phyloP scores from a whole-genome alignment of 176 grass and related monocot species.

The Bothriochloa decipiens region DNA sequence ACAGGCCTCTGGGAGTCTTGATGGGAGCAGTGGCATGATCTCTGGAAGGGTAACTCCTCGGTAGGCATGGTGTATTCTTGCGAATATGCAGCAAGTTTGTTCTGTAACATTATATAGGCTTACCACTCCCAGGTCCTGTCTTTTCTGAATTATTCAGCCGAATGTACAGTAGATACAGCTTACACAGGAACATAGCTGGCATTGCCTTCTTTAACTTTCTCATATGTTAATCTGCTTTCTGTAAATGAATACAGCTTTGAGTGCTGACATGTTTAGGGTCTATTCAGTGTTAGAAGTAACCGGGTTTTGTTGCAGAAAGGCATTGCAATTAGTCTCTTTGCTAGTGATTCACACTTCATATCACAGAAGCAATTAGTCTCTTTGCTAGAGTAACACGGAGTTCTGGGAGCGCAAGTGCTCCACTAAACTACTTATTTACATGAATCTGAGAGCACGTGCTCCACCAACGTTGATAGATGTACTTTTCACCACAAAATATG shows the following conservation, averaged over 20 bases:
- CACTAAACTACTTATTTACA: constrained; percentile 39
- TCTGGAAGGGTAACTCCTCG: constrained; percentile 40
- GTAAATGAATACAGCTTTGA: constrained; percentile 20
- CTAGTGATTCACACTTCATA: constrained; percentile 3
- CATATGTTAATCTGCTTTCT: background rate
- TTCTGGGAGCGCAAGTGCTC: background rate
- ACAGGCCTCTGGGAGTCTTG: constrained; percentile 38
- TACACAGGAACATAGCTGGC: background rate
- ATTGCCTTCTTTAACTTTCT: background rate
- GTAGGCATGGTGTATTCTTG: constrained; percentile 27
- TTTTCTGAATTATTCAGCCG: background rate
- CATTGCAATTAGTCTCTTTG: background rate
- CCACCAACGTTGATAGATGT: background rate
- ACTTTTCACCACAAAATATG: background rate
- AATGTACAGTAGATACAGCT: constrained; percentile 9
- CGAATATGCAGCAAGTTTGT: constrained; percentile 17
- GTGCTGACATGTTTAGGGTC: background rate
- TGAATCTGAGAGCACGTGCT: background rate
- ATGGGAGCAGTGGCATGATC: constrained; percentile 37
- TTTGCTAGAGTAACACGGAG: background rate
- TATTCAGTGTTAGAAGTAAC: background rate
- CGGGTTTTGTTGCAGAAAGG: background rate
- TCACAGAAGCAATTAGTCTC: background rate
- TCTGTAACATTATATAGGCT: constrained; percentile 19
- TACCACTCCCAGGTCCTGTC: background rate